A percentile compares a stretch with the other conserved stretches of the same genome.
Conservation (phyloP, 1,284 basidiomycete species). For the Trichosporon coremiiforme region DNA sequence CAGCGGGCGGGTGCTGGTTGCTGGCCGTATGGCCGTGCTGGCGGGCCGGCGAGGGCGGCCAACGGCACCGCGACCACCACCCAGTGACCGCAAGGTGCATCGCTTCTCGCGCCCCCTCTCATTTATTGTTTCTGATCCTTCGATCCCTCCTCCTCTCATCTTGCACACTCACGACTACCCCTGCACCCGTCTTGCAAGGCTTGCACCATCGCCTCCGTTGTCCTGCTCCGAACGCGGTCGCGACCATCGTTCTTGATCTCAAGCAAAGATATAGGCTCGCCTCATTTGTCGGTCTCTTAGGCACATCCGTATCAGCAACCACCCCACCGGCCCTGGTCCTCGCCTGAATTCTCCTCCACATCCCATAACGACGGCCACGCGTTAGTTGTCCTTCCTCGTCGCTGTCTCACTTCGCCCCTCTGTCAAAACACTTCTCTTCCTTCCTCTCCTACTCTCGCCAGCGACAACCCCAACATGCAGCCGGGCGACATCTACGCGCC, state of each 20-base stretch:
- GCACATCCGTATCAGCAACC: conserved; percentile 1
- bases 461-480: conserved; percentile 22
- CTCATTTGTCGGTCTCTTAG: conserved; percentile 2
- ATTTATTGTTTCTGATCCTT: conserved; percentile 1
- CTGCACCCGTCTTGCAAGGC: background rate
- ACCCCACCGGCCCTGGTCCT: background rate
- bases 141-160: background rate
- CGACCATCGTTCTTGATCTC: background rate
- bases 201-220: background rate
- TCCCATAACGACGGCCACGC: background rate
- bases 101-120: background rate
- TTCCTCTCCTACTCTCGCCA: background rate
- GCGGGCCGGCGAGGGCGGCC: no score
- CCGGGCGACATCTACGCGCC: conserved; percentile 26
- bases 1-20: no score
- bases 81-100: background rate
- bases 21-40: no score
- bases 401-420: background rate
- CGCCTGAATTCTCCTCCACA: background rate
- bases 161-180: background rate
- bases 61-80: background rate
- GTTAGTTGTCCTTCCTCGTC: conserved; percentile 7
- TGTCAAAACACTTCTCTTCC: background rate
- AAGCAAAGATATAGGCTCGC: background rate
- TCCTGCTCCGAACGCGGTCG: background rate